Conservation (phyloP, 1,139 yeast species). For the Hyphopichia pseudoburtonii region DNA sequence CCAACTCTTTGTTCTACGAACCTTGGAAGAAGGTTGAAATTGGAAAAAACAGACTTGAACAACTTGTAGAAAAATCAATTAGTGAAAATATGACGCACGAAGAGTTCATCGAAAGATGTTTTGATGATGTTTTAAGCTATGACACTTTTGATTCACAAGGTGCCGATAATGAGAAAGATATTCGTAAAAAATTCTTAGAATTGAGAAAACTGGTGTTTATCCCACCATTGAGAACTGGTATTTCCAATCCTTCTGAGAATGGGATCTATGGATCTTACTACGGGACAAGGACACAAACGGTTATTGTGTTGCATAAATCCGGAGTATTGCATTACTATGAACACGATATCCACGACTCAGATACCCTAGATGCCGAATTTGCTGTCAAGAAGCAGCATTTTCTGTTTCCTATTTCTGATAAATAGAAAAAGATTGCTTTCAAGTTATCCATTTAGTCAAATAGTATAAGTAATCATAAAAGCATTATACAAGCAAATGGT, state of each 20-base stretch:
- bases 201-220: slow-evolving; percentile 66
- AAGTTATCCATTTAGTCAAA: no score
- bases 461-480: no score
- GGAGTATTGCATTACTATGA: slow-evolving; percentile 47
- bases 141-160: slow-evolving; percentile 36
- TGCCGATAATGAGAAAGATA: slow-evolving; percentile 19
- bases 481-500: no score
- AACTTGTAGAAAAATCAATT: slow-evolving; percentile 32
- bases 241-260: slow-evolving; percentile 10
- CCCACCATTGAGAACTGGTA: slow-evolving; percentile 52
- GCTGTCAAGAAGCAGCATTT: slow-evolving; percentile 11
- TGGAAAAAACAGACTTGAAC: slow-evolving; percentile 49
- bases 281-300: slow-evolving; percentile 90
- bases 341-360: slow-evolving; percentile 32
- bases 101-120: slow-evolving; percentile 49
- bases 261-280: slow-evolving; percentile 52
- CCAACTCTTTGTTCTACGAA: slow-evolving; percentile 59
- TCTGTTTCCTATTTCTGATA: slow-evolving; percentile 9
- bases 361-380: slow-evolving; percentile 13
- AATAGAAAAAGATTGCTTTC: no score
- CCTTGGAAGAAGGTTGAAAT: slow-evolving; percentile 73
- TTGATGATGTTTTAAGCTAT: slow-evolving; percentile 50
- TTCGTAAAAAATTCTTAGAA: slow-evolving; percentile 35
- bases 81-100: slow-evolving; percentile 30
- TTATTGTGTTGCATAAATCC: slow-evolving; percentile 56